These are phyloP conservation scores for Blechomonas ayalai DNA, from an alignment of 208 protist species.

Conservation along the genomic window DNA sequence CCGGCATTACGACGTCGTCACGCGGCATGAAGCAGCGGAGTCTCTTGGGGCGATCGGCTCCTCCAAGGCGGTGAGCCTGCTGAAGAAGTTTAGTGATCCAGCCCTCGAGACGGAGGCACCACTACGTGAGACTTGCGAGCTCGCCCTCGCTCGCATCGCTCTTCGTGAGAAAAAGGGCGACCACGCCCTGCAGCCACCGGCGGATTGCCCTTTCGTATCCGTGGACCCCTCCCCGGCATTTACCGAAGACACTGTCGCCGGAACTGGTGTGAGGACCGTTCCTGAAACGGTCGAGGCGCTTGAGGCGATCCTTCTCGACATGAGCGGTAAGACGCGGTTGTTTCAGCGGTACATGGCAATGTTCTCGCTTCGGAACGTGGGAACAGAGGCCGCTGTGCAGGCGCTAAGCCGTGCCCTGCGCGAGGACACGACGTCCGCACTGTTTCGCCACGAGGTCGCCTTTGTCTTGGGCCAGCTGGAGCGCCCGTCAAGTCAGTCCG, in stretches of 20 bases:
- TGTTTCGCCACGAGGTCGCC: conserved; percentile 97
- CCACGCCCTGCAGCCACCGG: conserved; percentile 32
- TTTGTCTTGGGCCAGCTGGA: conserved; percentile 97
- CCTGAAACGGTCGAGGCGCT: conserved; percentile 49
- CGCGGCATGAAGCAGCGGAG: conserved; percentile 95
- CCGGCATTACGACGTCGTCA: conserved; percentile 87
- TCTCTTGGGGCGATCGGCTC: conserved; percentile 87
- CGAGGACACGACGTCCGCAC: conserved; percentile 68
- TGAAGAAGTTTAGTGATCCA: conserved; percentile 38
- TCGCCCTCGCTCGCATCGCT: conserved; percentile 78
- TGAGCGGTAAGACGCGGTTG: conserved; percentile 56
- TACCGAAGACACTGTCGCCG: conserved; percentile 7
- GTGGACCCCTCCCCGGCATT: conserved; percentile 91
- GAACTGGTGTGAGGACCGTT: conserved; percentile 11
- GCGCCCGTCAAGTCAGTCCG: conserved; percentile 49
- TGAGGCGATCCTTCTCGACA: conserved; percentile 54
- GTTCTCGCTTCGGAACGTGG: conserved; percentile 93
- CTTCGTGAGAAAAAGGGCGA: conserved; percentile 50
- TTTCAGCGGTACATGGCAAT: conserved; percentile 95
- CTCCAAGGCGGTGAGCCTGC: conserved; percentile 23
- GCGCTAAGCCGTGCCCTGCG: conserved; percentile 86
- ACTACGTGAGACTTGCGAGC: conserved; percentile 93
- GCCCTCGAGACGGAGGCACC: conserved; percentile 44
- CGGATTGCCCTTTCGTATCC: conserved; percentile 70
- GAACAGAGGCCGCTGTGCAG: conserved; percentile 43